These are phyloP conservation scores for Picea abies DNA, from an alignment of 83 land plant species.

Conservation along the genomic window DNA sequence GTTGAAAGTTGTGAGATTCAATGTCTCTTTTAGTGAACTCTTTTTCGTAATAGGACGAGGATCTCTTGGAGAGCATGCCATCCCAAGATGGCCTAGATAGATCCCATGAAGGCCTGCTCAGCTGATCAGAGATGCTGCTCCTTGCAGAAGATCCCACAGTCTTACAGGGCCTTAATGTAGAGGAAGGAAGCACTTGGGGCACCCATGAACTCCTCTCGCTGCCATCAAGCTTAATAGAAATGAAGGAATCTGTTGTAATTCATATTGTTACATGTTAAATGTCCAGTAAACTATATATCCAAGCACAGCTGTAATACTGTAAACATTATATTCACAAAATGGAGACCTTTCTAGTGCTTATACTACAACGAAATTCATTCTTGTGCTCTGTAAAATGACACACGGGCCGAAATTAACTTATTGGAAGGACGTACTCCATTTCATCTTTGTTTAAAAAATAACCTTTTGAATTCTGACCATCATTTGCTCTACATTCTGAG, in stretches of 20 bases:
- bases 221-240: slow-evolving; percentile 6
- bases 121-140: background rate
- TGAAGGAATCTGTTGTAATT: slow-evolving; percentile 8
- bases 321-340: background rate
- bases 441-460: too few relatives aligned
- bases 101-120: background rate
- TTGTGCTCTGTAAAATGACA: too few relatives aligned
- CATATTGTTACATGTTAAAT: background rate
- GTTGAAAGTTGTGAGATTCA: background rate
- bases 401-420: too few relatives aligned
- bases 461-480: too few relatives aligned
- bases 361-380: too few relatives aligned
- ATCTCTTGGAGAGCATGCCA: background rate
- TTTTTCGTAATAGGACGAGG: background rate
- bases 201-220: background rate
- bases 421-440: too few relatives aligned
- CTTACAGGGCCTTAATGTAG: background rate
- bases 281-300: too few relatives aligned
- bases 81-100: background rate
- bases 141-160: slow-evolving; percentile 10
- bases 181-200: too few relatives aligned
- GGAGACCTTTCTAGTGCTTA: too few relatives aligned
- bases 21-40: background rate
- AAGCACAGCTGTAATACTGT: background rate
- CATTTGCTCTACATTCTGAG: too few relatives aligned